Conservation (phyloP, 441 rosid genomes). For the Isatis lusitanica region DNA sequence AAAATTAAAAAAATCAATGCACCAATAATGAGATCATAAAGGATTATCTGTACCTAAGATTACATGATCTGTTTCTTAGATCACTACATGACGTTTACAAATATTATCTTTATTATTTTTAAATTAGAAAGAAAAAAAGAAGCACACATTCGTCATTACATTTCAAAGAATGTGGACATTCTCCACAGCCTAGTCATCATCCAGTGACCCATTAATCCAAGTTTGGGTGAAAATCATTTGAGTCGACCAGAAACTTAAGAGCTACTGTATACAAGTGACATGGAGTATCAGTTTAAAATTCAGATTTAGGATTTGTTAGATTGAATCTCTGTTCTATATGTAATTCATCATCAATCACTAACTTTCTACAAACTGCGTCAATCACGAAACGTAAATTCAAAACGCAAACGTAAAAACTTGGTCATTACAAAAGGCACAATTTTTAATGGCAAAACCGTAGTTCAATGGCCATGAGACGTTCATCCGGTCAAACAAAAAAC, state of each 20-base stretch:
- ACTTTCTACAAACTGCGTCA: slow-evolving; percentile 1
- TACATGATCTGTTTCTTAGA: slow-evolving; percentile 39
- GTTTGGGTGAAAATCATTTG: neutral
- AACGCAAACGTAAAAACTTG: neutral
- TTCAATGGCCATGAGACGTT: slow-evolving; percentile 13
- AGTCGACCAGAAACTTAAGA: neutral
- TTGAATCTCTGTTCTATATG: neutral
- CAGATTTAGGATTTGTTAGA: neutral
- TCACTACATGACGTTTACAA: slow-evolving; percentile 21
- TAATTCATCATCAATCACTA: neutral
- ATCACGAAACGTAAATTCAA: neutral
- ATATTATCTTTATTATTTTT: neutral
- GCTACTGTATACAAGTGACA: neutral
- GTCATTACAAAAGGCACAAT: slow-evolving; percentile 1
- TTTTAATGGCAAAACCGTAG: neutral
- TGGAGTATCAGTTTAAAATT: neutral
- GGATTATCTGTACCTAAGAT: slow-evolving; percentile 38
- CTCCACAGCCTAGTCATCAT: slow-evolving; percentile 22
- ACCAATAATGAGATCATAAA: slow-evolving; percentile 36
- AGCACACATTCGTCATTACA: slow-evolving; percentile 18
- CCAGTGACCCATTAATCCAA: slow-evolving; percentile 9
- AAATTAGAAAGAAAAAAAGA: neutral
- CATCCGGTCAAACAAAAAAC: slow-evolving; percentile 23
- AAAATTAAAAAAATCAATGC: neutral
- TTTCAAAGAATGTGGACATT: slow-evolving; percentile 32